These are phyloP conservation scores for Candida rishiriensis DNA, from an alignment of 805 yeast genomes.

Conservation along the genomic window DNA sequence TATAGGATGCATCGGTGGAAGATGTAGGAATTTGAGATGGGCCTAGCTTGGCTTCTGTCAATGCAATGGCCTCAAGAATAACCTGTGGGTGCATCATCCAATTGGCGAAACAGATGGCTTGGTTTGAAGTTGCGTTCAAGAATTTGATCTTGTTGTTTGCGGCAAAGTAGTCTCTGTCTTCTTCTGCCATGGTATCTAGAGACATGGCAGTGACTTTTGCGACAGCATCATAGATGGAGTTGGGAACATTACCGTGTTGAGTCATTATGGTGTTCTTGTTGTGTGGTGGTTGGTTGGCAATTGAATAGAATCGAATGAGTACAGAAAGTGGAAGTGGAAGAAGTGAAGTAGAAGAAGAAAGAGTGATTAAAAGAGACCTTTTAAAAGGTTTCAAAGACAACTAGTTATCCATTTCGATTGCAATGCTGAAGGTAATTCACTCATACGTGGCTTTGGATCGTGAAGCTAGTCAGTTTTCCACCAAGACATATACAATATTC, in stretches of 20 bases:
- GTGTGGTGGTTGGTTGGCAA: not conserved
- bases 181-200: slow-evolving; percentile 16
- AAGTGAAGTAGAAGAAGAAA: no score
- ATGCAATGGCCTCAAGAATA: slow-evolving; percentile 17
- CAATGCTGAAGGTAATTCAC: no score
- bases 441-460: no score
- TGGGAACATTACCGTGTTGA: slow-evolving; percentile 3
- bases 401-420: no score
- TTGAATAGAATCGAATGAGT: no score
- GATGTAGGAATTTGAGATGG: slow-evolving; percentile 11
- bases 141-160: slow-evolving; percentile 12
- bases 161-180: slow-evolving; percentile 11
- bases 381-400: no score
- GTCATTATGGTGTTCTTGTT: no score
- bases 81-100: slow-evolving; percentile 21
- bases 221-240: slow-evolving; percentile 10
- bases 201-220: slow-evolving; percentile 12
- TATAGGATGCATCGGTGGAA: slow-evolving; percentile 5
- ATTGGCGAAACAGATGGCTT: slow-evolving; percentile 20
- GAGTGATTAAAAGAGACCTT: no score
- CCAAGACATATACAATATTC: no score
- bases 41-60: slow-evolving; percentile 9
- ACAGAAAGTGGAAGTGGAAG: no score
- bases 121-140: slow-evolving; percentile 27
- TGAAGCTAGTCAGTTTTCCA: no score